These are phyloP conservation scores for Pseudozyma hubeiensis DNA, from an alignment of 1,284 basidiomycete species.

Conservation along the genomic window DNA sequence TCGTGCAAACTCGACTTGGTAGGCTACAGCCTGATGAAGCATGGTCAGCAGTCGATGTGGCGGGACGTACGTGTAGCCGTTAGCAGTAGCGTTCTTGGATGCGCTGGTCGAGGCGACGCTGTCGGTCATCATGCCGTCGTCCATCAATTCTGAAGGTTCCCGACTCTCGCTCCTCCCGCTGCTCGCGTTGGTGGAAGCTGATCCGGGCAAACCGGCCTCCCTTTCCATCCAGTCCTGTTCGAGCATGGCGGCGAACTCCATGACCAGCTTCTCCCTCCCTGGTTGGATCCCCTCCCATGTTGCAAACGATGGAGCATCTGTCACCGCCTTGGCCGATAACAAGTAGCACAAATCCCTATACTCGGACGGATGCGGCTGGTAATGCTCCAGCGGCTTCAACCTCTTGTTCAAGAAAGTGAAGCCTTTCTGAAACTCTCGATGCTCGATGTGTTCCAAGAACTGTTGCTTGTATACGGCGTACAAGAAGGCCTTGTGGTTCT, in stretches of 20 bases:
- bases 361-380: constrained; percentile 71
- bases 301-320: constrained; percentile 71
- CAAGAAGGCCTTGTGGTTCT: constrained; percentile 71
- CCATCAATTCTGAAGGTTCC: constrained; percentile 27
- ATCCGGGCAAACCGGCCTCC: constrained; percentile 41
- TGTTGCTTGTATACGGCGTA: constrained; percentile 69
- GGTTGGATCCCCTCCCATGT: constrained; percentile 71
- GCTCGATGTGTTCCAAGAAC: constrained; percentile 72
- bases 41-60: constrained; percentile 70
- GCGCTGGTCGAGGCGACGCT: constrained; percentile 9
- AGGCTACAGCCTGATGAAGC: constrained; percentile 71
- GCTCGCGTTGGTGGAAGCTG: constrained; percentile 6
- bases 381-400: constrained; percentile 72
- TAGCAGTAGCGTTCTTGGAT: constrained; percentile 7
- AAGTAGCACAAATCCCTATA: constrained; percentile 72
- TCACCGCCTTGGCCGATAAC: constrained; percentile 69
- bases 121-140: constrained; percentile 35
- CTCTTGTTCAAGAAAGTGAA: constrained; percentile 72
- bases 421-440: constrained; percentile 70
- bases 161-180: constrained; percentile 9
- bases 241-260: constrained; percentile 62
- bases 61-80: constrained; percentile 66
- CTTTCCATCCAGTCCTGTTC: constrained; percentile 62
- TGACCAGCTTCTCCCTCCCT: constrained; percentile 69
- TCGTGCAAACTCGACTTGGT: constrained; percentile 70